A percentile compares a stretch with the other conserved stretches of the same genome.
Evolutionary conservation across 768 basidiomycete species (phyloP).

Genomic region (Auriculariales sp.): DNA sequence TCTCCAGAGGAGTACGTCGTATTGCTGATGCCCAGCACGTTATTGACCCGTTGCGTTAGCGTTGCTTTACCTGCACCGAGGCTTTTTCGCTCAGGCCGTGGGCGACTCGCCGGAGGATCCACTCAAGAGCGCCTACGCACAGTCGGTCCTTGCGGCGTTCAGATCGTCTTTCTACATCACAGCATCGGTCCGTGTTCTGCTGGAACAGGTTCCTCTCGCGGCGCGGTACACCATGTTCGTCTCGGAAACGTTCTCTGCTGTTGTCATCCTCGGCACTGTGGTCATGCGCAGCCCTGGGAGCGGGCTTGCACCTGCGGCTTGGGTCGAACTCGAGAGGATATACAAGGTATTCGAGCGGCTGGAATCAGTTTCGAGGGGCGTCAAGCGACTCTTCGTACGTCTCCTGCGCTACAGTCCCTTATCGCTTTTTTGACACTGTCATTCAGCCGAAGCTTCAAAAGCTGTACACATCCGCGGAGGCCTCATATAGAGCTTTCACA

Average conservation of each 20-base stretch:
- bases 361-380: neutral
- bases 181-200: slow-evolving; percentile 53
- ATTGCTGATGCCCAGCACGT: neutral
- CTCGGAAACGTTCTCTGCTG: slow-evolving; percentile 41
- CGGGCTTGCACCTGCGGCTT: neutral
- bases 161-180: slow-evolving; percentile 58
- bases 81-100: slow-evolving; percentile 60
- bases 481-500: neutral
- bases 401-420: neutral
- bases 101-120: slow-evolving; percentile 64
- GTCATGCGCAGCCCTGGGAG: neutral
- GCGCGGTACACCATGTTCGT: slow-evolving; percentile 48
- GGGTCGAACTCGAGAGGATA: neutral
- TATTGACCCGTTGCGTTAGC: slow-evolving; percentile 21
- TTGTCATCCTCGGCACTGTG: slow-evolving; percentile 15
- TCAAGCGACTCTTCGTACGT: neutral
- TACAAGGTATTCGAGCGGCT: neutral
- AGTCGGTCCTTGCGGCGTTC: slow-evolving; percentile 61
- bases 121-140: slow-evolving; percentile 55
- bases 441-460: neutral
- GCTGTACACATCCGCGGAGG: neutral
- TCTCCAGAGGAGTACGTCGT: neutral
- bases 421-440: neutral
- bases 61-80: slow-evolving; percentile 55
- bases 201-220: slow-evolving; percentile 45